Percentiles rank a stretch among this genome's conserved stretches.
These are phyloP conservation scores for Royoungia palumana DNA, from an alignment of 768 basidiomycete species.

Conservation along the genomic window DNA sequence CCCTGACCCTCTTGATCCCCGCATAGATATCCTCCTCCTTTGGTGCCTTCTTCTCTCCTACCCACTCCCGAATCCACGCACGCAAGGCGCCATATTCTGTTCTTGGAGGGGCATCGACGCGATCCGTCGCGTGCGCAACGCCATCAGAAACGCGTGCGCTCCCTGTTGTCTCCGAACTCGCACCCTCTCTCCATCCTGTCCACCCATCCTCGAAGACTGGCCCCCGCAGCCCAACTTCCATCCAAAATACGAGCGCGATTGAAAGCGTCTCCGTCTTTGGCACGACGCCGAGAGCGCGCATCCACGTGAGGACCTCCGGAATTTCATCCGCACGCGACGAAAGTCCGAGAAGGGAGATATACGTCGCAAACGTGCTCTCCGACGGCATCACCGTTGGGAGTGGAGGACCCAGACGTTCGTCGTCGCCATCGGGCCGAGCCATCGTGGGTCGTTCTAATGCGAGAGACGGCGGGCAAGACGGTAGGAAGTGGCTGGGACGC, in stretches of 20 bases:
- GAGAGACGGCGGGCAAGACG: not conserved
- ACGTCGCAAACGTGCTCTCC: conserved; percentile 51
- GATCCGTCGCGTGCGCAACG: too few species aligned
- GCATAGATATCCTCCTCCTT: conserved; percentile 36
- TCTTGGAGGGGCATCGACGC: conserved; percentile 1
- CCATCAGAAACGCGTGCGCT: too few species aligned
- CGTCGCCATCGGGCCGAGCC: not conserved
- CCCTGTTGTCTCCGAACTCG: too few species aligned
- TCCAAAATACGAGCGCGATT: conserved; percentile 65
- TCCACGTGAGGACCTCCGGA: conserved; percentile 69
- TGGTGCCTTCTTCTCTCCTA: conserved; percentile 47
- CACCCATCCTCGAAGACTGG: conserved; percentile 52
- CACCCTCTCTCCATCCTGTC: conserved; percentile 11
- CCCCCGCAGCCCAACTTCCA: conserved; percentile 61
- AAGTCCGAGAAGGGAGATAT: conserved; percentile 59
- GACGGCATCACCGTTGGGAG: conserved; percentile 43
- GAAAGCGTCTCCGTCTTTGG: conserved; percentile 59
- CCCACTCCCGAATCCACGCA: conserved; percentile 57
- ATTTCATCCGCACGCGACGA: conserved; percentile 53
- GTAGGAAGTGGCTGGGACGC: conserved; percentile 13
- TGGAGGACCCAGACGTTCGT: conserved; percentile 13
- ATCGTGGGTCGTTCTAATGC: conserved; percentile 8
- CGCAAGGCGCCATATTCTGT: conserved; percentile 27
- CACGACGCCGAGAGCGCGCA: conserved; percentile 52
- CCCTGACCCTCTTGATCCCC: conserved; percentile 24